Conservation (phyloP, 345 rosid species). For the Hypericum androsaemum region DNA sequence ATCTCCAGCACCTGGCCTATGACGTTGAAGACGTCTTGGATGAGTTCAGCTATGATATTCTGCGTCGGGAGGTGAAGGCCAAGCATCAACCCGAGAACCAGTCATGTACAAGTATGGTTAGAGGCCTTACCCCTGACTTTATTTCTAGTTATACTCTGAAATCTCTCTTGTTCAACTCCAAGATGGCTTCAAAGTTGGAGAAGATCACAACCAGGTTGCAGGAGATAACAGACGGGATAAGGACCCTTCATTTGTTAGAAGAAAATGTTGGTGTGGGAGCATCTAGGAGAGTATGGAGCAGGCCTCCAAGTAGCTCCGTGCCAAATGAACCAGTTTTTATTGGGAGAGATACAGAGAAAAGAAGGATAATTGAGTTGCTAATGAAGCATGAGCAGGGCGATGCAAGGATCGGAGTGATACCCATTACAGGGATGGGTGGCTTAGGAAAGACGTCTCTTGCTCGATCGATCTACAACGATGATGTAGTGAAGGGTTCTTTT, state of each 20-base stretch:
- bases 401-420: no score
- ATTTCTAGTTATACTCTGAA: neutral
- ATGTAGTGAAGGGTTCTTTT: no score
- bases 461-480: no score
- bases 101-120: neutral
- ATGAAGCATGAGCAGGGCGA: no score
- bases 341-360: neutral
- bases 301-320: neutral
- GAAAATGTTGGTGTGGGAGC: neutral
- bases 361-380: no score
- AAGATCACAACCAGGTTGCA: neutral
- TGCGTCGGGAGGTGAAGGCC: neutral
- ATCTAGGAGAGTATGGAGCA: neutral
- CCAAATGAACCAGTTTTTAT: neutral
- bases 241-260: neutral
- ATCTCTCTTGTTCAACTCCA: neutral
- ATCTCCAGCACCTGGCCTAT: neutral
- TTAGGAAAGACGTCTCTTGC: no score
- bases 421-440: no score
- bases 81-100: neutral
- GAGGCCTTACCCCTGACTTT: neutral
- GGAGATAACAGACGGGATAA: neutral
- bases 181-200: neutral
- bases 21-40: no score
- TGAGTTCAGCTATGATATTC: neutral